phyloP scores from a whole-genome alignment of 495 filamentous ascomycete genomes.

The Aspergillus carlsbadensis region DNA sequence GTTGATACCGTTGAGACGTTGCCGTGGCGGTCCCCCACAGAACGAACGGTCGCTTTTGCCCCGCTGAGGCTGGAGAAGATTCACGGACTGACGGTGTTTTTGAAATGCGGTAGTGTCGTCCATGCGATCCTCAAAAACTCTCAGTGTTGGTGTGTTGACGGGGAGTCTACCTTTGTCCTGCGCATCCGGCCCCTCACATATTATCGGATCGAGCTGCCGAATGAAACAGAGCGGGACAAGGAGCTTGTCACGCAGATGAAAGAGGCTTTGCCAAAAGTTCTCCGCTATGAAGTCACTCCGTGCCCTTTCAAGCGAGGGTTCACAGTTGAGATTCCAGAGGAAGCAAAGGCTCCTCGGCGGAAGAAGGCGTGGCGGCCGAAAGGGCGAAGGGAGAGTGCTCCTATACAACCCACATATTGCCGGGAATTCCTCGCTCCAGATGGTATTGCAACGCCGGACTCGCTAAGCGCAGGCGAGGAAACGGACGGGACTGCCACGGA shows the following conservation, averaged over 20 bases:
- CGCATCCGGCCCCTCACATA: conserved; percentile 77
- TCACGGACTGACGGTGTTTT: conserved; percentile 76
- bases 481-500: conserved; percentile 42
- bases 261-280: conserved; percentile 61
- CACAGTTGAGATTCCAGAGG: conserved; percentile 70
- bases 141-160: conserved; percentile 90
- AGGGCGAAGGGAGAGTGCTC: conserved; percentile 45
- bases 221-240: conserved; percentile 56
- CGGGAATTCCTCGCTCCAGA: conserved; percentile 12
- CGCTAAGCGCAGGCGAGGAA: conserved; percentile 35
- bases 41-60: conserved; percentile 80
- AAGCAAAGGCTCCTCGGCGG: conserved; percentile 61
- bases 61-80: conserved; percentile 78
- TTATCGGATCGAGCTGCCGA: conserved; percentile 84
- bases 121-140: conserved; percentile 84
- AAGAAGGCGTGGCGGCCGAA: conserved; percentile 71
- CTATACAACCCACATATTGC: conserved; percentile 11
- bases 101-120: conserved; percentile 76
- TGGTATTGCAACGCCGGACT: conserved; percentile 25
- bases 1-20: conserved; percentile 53
- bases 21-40: conserved; percentile 71
- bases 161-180: conserved; percentile 76
- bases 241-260: conserved; percentile 63
- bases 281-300: conserved; percentile 82
- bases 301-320: conserved; percentile 82